These are phyloP conservation scores for Typha latifolia DNA, from an alignment of 176 grass and related monocot species.

Conservation along the genomic window DNA sequence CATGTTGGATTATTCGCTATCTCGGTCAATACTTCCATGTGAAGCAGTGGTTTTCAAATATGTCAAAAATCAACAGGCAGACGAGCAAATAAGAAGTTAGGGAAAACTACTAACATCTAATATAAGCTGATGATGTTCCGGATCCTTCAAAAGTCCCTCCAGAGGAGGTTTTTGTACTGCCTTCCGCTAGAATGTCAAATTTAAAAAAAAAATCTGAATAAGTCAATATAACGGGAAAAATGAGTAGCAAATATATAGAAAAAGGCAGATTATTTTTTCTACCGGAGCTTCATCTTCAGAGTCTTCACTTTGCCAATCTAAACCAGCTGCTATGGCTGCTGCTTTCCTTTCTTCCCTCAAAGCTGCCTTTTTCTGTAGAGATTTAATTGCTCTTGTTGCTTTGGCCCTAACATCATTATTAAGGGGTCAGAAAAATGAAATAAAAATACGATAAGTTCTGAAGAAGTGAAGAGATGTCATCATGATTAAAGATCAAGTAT, in stretches of 20 bases:
- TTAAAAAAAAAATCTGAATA: background rate
- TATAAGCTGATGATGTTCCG: slow-evolving; percentile 59
- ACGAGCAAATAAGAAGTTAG: background rate
- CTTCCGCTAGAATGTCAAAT: slow-evolving; percentile 28
- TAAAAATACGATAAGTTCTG: background rate
- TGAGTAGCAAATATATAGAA: background rate
- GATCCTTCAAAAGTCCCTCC: slow-evolving; percentile 46
- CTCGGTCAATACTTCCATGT: no score
- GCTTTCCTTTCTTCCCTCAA: slow-evolving; percentile 51
- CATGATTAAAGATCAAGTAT: no score
- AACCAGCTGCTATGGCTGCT: slow-evolving; percentile 28
- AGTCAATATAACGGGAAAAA: background rate
- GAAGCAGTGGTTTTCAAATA: slow-evolving; percentile 13
- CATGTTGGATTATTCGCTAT: no score
- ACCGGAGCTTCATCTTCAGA: slow-evolving; percentile 31
- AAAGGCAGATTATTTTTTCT: background rate
- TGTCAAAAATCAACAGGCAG: background rate
- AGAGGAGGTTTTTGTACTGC: slow-evolving; percentile 78
- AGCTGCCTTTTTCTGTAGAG: slow-evolving; percentile 58
- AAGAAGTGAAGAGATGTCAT: background rate
- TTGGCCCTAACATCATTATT: slow-evolving; percentile 31
- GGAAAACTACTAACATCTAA: slow-evolving; percentile 48
- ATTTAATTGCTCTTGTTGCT: slow-evolving; percentile 78
- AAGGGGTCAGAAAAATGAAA: background rate
- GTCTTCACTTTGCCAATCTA: slow-evolving; percentile 51